phyloP scores from a whole-genome alignment of 441 rosid species.

The Croton setiger region DNA sequence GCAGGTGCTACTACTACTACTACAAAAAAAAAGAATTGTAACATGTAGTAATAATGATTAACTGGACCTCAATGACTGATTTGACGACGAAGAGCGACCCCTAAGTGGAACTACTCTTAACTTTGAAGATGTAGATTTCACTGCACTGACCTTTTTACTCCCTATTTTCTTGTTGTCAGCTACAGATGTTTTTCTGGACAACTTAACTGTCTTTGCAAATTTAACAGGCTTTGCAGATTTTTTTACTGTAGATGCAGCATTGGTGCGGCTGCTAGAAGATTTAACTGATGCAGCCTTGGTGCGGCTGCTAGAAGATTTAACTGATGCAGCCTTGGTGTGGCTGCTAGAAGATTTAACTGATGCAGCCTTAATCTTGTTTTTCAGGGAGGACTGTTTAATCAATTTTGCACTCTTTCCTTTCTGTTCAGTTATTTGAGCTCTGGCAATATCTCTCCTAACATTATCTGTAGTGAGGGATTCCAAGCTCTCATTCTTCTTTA shows the following conservation, averaged over 20 bases:
- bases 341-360: conserved; percentile 28
- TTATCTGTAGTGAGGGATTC: conserved; percentile 62
- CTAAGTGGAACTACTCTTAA: conserved; percentile 65
- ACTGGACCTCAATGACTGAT: conserved; percentile 18
- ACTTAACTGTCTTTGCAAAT: conserved; percentile 27
- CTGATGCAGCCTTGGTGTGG: conserved; percentile 11
- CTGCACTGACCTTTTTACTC: conserved; percentile 6
- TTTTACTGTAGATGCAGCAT: conserved; percentile 29
- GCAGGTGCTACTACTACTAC: background rate
- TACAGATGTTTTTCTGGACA: conserved; percentile 13
- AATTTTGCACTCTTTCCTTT: conserved; percentile 50
- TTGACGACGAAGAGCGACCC: conserved; percentile 46
- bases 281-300: conserved; percentile 22
- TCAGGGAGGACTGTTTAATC: conserved; percentile 44
- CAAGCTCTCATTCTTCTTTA: conserved; percentile 83
- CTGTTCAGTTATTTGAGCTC: conserved; percentile 58
- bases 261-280: conserved; percentile 19
- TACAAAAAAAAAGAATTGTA: background rate
- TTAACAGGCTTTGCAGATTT: conserved; percentile 41
- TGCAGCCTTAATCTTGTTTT: conserved; percentile 32
- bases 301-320: conserved; percentile 27
- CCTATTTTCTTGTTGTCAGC: background rate
- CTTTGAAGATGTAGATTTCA: conserved; percentile 36
- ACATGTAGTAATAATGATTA: background rate
- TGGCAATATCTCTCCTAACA: conserved; percentile 63